Base-by-base conservation (phyloP, 2,329 filamentous ascomycete species). In the Parafenestella ontariensis region DNA sequence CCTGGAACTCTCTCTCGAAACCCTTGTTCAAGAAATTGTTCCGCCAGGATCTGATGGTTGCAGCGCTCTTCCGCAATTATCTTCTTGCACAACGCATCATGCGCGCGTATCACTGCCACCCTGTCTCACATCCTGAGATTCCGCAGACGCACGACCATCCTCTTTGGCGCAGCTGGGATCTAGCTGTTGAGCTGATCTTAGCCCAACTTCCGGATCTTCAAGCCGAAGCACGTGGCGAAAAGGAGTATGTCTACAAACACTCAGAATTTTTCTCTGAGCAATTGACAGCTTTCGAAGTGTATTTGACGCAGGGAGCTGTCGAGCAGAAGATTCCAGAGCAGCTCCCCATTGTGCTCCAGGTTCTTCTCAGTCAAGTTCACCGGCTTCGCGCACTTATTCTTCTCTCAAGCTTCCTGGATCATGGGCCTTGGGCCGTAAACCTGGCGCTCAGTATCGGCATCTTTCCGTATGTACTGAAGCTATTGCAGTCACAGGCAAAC, bases 401-500 rank as follows among this genome's bases (percentile, higher is more conserved):
- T 6, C 83, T 99, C 0, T 95, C 93, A 53, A 91, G 92, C 62
- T 99, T 99, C 75, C 81, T 99, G 18, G 95, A 99, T 69, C 85
- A 98, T 34, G 95, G 95, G 0, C 95, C 95, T 0, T 99, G 95
- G 95, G 96, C 95, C 26, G 95, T 99, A n/a, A 95, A 98, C 74
- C 86, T 99, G 36, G 95, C 95, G 15, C 83, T 99, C 15, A 97
- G 93, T 75, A 99, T 99, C 58, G 95, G 95, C 21, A 99, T 99
- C 59, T 99, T 99, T 76, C 95, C 95, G 0, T 99, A 99, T 71
- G 95, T 99, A n/a, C 81, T 99, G 29, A 99, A 99, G 77, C 82
- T 99, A 23, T 81, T 99, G 17, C 95, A 99, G 74, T 98, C 95
- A 4, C 94, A 96, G 42, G 95, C 95, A 0, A 86, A 92, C 42